A percentile compares a stretch with the other conserved stretches of the same genome.
Evolutionary conservation across 139 green algal genomes (phyloP).

Genomic region (Closterium sp.): DNA sequence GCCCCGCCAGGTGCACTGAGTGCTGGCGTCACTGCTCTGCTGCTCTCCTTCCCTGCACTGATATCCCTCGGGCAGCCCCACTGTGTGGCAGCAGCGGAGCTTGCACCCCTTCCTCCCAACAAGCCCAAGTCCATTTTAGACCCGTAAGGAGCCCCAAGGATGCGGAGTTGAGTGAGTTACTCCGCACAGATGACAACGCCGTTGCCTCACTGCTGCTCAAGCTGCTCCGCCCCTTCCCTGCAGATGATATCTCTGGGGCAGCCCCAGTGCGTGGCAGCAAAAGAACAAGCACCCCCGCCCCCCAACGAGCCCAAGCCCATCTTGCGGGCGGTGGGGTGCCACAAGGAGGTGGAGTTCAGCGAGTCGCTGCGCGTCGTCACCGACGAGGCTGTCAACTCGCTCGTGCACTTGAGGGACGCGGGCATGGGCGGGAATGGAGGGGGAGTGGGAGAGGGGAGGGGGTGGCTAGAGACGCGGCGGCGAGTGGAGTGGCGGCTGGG

Average conservation of each 20-base stretch:
- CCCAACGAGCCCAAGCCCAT: not conserved
- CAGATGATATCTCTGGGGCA: not conserved
- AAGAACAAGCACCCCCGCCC: not conserved
- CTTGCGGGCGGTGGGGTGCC: not conserved
- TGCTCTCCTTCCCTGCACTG: too few relatives aligned
- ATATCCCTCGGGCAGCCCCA: too few relatives aligned
- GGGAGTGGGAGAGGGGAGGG: not conserved
- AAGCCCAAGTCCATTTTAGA: too few relatives aligned
- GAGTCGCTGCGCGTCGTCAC: not conserved
- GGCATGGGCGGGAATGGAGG: not conserved
- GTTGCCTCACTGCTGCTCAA: too few relatives aligned
- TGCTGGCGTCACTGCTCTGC: too few relatives aligned
- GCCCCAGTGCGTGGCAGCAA: not conserved
- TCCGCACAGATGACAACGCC: too few relatives aligned
- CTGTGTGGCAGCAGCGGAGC: too few relatives aligned
- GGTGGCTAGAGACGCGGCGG: not conserved
- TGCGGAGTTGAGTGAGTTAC: too few relatives aligned
- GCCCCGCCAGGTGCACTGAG: too few relatives aligned
- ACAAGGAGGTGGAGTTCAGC: not conserved
- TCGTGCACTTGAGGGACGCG: not conserved
- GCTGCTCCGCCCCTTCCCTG: too few relatives aligned
- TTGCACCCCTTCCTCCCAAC: too few relatives aligned
- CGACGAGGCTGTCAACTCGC: not conserved
- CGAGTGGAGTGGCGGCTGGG: not conserved
- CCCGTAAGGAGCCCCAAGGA: too few relatives aligned